A percentile compares a stretch with the other conserved stretches of the same genome.
Conservation (phyloP, 768 basidiomycete species). For the Termitomyces sp. region DNA sequence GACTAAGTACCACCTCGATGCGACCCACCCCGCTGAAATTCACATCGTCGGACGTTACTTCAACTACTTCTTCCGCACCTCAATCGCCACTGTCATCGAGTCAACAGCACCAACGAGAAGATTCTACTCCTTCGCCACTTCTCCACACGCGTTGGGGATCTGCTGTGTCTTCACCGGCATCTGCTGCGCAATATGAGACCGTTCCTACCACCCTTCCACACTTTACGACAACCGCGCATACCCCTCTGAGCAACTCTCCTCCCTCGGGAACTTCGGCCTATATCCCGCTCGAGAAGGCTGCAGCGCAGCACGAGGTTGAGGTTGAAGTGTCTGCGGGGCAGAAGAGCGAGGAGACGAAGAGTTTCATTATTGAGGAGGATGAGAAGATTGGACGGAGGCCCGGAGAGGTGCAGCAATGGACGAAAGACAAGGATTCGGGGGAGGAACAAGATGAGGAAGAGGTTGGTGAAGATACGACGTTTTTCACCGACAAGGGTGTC, state of each 20-base stretch:
- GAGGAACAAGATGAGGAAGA: not conserved
- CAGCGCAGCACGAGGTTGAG: not conserved
- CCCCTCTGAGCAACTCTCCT: not conserved
- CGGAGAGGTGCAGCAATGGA: not conserved
- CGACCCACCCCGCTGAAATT: constrained; percentile 27
- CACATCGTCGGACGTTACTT: constrained; percentile 4
- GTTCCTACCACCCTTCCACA: not conserved
- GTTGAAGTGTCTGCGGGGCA: not conserved
- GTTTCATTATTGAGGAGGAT: too few relatives aligned
- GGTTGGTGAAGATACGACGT: not conserved
- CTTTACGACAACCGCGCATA: not conserved
- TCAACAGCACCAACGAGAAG: not conserved
- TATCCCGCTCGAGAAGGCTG: constrained; percentile 2
- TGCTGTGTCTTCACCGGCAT: constrained; percentile 22
- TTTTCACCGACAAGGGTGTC: not conserved
- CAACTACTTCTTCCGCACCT: not conserved
- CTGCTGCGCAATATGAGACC: constrained; percentile 14
- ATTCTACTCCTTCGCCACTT: constrained; percentile 23
- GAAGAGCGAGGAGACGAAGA: not conserved
- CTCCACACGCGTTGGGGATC: constrained; percentile 36
- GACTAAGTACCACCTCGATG: not conserved
- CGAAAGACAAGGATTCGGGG: not conserved
- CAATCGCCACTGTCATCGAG: not conserved
- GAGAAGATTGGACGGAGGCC: not conserved
- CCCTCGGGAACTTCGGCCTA: not conserved